Base-by-base conservation (phyloP, 805 yeast species). In the Brettanomyces custersianus region DNA sequence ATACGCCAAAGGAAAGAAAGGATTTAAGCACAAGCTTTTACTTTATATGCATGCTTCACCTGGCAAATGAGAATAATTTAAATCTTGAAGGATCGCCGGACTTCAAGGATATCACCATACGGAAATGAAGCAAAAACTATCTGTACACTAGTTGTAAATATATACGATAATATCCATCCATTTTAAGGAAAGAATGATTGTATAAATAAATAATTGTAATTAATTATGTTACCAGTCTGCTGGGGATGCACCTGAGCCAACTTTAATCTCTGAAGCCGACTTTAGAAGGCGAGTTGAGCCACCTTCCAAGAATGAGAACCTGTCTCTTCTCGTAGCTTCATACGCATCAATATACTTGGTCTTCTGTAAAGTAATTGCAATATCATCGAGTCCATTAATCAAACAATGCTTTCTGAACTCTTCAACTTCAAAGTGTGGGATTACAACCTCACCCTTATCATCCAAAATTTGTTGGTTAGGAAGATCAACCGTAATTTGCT, bases 381-480 rank as follows among this genome's bases (percentile, higher is more conserved):
- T 92, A 58, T 92, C 98, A 59, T 92, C 98, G 43, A 92, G 77
- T 44, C 98, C 98, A 47, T 92, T 86, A 38, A 90, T 67, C 49
- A 92, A 70, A 58, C 97, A 92, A 61, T 90, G 95, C 64, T 88
- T 87, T 71, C 96, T 81, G 72, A 88, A 92, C 23, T 66, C 72
- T 60, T 88, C 97, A 42, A 92, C 75, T 4, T 85, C 96, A 48
- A 92, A 92, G 46, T 80, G 70, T 12, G 77, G 87, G 22, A 87
- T 80, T 38, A 88, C 65, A 28, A 83, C 80, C 49, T 82, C 81
- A 39, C 80, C 87, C 37, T 74, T 65, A 41, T 74, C 70, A 41
- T 72, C 77, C 35, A 60, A 55, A 51, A 92, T 87, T 54, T 75
- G 76, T 68, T 92, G 97, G 43, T 79, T 75, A 49, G 88, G 88